These are phyloP conservation scores for Perkinsela sp. DNA, from an alignment of 208 protist genomes.

Conservation along the genomic window DNA sequence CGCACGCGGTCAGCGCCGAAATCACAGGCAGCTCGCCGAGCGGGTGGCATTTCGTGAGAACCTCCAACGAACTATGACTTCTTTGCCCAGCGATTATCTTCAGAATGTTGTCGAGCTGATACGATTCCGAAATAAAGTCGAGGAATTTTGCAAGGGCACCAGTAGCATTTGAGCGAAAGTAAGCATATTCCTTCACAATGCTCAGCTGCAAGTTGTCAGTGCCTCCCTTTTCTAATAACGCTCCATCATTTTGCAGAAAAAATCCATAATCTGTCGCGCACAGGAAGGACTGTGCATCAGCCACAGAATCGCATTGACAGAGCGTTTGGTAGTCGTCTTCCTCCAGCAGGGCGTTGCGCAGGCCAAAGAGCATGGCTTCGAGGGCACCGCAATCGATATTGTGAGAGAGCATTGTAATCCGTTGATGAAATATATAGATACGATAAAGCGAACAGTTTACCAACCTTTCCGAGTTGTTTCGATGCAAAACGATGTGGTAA, in stretches of 20 bases:
- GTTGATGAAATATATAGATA: too few species aligned
- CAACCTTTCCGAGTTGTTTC: too few species aligned
- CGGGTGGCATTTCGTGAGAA: constrained; percentile 87
- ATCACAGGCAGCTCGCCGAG: constrained; percentile 85
- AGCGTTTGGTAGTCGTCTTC: constrained; percentile 84
- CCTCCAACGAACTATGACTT: constrained; percentile 36
- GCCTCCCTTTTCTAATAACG: constrained; percentile 61
- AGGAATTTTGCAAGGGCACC: constrained; percentile 83
- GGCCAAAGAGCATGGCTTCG: constrained; percentile 64
- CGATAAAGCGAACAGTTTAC: too few species aligned
- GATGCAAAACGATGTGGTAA: too few species aligned
- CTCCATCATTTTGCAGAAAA: constrained; percentile 82
- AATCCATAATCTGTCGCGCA: constrained; percentile 83
- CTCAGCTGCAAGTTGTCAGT: constrained; percentile 67
- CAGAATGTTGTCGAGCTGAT: constrained; percentile 84
- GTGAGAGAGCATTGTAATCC: constrained; percentile 18
- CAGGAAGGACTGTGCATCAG: constrained; percentile 91
- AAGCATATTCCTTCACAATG: constrained; percentile 79
- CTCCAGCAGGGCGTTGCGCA: constrained; percentile 64
- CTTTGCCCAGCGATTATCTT: constrained; percentile 58
- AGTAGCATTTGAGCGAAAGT: constrained; percentile 70
- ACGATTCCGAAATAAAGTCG: constrained; percentile 92
- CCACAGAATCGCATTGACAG: constrained; percentile 83
- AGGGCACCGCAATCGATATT: constrained; percentile 54
- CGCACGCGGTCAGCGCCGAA: constrained; percentile 56